Evolutionary conservation across 2,329 filamentous ascomycete species (phyloP).

Genomic region (Leptographium flavum): DNA sequence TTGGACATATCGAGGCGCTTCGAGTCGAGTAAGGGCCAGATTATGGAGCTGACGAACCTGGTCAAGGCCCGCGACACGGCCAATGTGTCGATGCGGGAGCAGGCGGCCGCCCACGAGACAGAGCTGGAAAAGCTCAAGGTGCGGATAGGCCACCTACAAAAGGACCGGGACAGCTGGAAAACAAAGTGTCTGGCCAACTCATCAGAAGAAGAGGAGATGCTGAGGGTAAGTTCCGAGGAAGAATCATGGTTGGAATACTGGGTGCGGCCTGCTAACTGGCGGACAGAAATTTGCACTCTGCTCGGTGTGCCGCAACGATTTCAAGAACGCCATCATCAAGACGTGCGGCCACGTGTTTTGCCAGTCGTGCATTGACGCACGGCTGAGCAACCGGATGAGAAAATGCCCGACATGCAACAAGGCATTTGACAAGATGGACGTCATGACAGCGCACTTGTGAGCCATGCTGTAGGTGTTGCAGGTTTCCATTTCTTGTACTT

Average conservation of each 20-base stretch:
- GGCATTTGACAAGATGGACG: slow-evolving; percentile 80
- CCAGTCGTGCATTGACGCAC: slow-evolving; percentile 76
- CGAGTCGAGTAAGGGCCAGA: slow-evolving; percentile 62
- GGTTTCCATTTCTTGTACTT: neutral
- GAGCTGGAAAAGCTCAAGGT: slow-evolving; percentile 71
- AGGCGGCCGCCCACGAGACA: slow-evolving; percentile 48
- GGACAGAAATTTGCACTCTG: slow-evolving; percentile 63
- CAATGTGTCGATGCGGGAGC: slow-evolving; percentile 35
- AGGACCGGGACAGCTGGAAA: slow-evolving; percentile 60
- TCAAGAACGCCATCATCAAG: slow-evolving; percentile 89
- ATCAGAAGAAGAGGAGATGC: slow-evolving; percentile 68
- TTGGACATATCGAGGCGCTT: slow-evolving; percentile 55
- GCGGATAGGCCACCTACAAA: slow-evolving; percentile 62
- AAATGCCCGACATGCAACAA: slow-evolving; percentile 93
- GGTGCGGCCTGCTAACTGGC: slow-evolving; percentile 18
- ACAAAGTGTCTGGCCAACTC: slow-evolving; percentile 68
- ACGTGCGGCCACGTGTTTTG: slow-evolving; percentile 94
- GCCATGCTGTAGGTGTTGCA: neutral
- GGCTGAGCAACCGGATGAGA: slow-evolving; percentile 75
- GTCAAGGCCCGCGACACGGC: slow-evolving; percentile 62
- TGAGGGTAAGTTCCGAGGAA: slow-evolving; percentile 53
- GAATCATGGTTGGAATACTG: neutral
- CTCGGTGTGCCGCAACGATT: slow-evolving; percentile 80
- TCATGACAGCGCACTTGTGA: slow-evolving; percentile 54
- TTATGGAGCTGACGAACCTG: slow-evolving; percentile 59